Percentiles rank a stretch among this genome's conserved stretches.
phyloP scores from a whole-genome alignment of 2,329 filamentous ascomycete genomes.

The Aspergillus carbonarius region DNA sequence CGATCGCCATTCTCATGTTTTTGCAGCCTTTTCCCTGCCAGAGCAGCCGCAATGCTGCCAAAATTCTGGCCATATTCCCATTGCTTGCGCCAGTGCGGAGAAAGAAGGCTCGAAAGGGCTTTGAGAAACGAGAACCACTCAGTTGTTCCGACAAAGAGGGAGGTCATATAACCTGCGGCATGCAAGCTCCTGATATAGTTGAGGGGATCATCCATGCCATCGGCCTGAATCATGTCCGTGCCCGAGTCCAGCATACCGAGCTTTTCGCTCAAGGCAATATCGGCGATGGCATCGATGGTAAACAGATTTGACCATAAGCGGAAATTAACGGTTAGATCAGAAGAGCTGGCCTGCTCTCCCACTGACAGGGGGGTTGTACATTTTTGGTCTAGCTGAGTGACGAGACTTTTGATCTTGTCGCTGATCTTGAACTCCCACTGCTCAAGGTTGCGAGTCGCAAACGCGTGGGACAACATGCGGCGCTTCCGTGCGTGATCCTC shows the following conservation, averaged over 20 bases:
- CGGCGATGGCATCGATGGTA: background rate
- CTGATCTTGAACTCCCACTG: slow-evolving; percentile 11
- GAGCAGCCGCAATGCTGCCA: background rate
- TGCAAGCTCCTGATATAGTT: background rate
- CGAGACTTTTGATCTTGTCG: background rate
- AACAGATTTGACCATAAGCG: background rate
- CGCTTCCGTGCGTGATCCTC: slow-evolving; percentile 11
- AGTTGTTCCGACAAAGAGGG: background rate
- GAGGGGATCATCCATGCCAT: background rate
- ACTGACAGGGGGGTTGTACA: background rate
- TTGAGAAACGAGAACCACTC: background rate
- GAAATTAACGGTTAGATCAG: background rate
- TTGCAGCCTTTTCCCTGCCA: background rate
- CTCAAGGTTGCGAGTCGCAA: slow-evolving; percentile 7
- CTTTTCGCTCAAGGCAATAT: background rate
- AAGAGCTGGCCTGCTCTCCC: background rate
- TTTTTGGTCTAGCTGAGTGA: background rate
- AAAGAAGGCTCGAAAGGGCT: background rate
- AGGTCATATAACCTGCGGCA: background rate
- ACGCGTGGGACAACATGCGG: slow-evolving; percentile 8
- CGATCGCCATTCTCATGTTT: background rate
- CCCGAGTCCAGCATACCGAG: background rate
- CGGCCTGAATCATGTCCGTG: background rate
- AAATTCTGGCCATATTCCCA: background rate
- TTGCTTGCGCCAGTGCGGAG: background rate